phyloP scores from a whole-genome alignment of 2,329 filamentous ascomycete genomes.

The Cytospora chrysosperma region DNA sequence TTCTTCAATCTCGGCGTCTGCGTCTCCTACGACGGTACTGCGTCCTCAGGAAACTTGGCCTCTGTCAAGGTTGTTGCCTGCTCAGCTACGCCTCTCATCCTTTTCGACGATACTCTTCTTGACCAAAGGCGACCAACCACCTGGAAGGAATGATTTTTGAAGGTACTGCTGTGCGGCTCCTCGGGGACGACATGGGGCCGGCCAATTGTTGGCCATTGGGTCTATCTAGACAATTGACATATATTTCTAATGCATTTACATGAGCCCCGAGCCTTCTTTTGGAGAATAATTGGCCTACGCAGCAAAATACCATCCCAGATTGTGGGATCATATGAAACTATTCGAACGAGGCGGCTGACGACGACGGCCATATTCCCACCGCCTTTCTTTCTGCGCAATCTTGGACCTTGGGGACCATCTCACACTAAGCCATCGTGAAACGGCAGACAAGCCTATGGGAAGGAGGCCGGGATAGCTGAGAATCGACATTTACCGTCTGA shows the following conservation, averaged over 20 bases:
- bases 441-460: neutral
- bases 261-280: neutral
- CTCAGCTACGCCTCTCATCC: neutral
- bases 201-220: neutral
- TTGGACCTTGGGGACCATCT: neutral
- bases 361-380: constrained; percentile 8
- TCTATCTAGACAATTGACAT: constrained; percentile 7
- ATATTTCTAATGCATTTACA: neutral
- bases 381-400: constrained; percentile 4
- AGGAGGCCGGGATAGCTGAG: neutral
- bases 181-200: neutral
- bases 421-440: constrained; percentile 5
- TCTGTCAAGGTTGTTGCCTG: neutral
- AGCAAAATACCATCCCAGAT: neutral
- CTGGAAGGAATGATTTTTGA: neutral
- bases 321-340: neutral
- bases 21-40: neutral
- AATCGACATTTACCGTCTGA: neutral
- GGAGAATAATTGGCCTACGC: neutral
- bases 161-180: constrained; percentile 6
- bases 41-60: neutral
- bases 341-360: constrained; percentile 12
- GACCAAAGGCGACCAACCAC: neutral
- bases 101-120: neutral
- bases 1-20: neutral